Evolutionary conservation across 1,284 basidiomycete species (phyloP).

Genomic region (Cryptococcus maquisensis): DNA sequence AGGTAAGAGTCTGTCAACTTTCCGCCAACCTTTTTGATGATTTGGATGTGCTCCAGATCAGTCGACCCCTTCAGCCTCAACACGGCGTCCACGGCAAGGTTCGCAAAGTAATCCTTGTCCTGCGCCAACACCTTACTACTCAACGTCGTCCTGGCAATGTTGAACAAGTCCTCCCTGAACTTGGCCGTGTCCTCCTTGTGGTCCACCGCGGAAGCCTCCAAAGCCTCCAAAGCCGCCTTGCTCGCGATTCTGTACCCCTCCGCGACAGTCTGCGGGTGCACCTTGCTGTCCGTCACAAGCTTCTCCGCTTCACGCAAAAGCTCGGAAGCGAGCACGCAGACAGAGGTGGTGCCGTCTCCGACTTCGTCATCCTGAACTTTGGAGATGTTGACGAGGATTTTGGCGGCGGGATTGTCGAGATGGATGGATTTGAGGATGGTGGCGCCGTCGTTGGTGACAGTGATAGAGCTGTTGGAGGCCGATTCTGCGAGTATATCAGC

Average conservation of each 20-base stretch:
- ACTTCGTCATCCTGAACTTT: slow-evolving; percentile 99
- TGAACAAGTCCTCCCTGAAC: slow-evolving; percentile 88
- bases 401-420: slow-evolving; percentile 97
- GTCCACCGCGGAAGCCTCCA: slow-evolving; percentile 78
- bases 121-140: slow-evolving; percentile 95
- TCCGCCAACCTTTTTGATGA: slow-evolving; percentile 99
- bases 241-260: slow-evolving; percentile 95
- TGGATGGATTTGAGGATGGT: slow-evolving; percentile 97
- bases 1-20: slow-evolving; percentile 98
- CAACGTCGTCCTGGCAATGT: slow-evolving; percentile 93
- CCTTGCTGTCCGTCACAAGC: slow-evolving; percentile 75
- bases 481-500: slow-evolving; percentile 62
- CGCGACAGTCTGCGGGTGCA: slow-evolving; percentile 99
- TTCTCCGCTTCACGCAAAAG: slow-evolving; percentile 93
- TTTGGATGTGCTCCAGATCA: slow-evolving; percentile 97
- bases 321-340: slow-evolving; percentile 90
- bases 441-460: slow-evolving; percentile 97
- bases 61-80: slow-evolving; percentile 90
- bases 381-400: slow-evolving; percentile 99
- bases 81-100: slow-evolving; percentile 96
- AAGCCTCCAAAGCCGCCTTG: slow-evolving; percentile 73
- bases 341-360: slow-evolving; percentile 93
- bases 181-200: slow-evolving; percentile 67
- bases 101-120: slow-evolving; percentile 98
- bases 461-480: slow-evolving; percentile 83